Conservation (phyloP, 805 yeast species). For the Alloascoidea hylecoeti region DNA sequence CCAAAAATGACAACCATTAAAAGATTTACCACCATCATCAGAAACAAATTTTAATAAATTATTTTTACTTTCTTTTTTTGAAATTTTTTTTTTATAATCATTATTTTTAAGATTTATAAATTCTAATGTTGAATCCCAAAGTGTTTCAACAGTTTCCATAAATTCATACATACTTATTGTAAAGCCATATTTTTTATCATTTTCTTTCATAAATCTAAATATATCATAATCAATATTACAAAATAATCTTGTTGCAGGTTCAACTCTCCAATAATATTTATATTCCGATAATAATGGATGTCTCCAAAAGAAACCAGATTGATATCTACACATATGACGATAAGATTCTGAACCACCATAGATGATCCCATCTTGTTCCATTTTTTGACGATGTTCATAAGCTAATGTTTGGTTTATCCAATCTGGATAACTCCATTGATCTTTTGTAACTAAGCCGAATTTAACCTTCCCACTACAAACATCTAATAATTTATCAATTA, state of each 20-base stretch:
- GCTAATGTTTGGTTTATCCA: constrained; percentile 45
- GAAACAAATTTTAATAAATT: constrained; percentile 60
- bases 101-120: constrained; percentile 44
- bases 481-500: constrained; percentile 30
- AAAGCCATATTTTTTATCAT: constrained; percentile 56
- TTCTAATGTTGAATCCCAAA: constrained; percentile 58
- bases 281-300: constrained; percentile 44
- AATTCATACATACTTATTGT: constrained; percentile 72
- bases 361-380: constrained; percentile 28
- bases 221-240: constrained; percentile 57
- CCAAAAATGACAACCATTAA: constrained; percentile 85
- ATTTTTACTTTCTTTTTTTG: constrained; percentile 41
- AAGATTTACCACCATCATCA: constrained; percentile 46
- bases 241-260: constrained; percentile 45
- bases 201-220: constrained; percentile 39
- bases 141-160: constrained; percentile 52
- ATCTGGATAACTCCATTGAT: constrained; percentile 58
- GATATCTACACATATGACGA: constrained; percentile 73
- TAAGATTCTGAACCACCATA: constrained; percentile 36
- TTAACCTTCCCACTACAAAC: constrained; percentile 45
- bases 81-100: too few relatives aligned
- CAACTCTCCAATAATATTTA: constrained; percentile 66
- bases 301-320: constrained; percentile 58
- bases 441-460: constrained; percentile 46
- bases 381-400: constrained; percentile 25